Conservation (phyloP, 225 moss, liverwort and hornwort genomes). For the Anthoceros angustus region DNA sequence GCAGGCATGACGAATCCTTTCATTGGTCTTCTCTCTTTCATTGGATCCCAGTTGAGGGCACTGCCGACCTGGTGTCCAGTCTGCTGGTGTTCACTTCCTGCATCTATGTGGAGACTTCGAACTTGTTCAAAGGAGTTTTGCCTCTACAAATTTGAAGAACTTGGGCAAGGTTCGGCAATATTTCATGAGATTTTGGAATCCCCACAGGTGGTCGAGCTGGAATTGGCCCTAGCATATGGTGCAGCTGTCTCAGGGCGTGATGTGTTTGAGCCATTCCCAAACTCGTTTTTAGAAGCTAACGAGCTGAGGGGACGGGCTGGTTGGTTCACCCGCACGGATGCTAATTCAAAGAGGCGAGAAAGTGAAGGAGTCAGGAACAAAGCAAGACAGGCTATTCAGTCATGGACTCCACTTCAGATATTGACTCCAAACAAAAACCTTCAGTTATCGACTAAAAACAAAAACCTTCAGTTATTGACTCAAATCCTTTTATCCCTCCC, state of each 20-base stretch:
- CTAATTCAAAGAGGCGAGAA: not conserved
- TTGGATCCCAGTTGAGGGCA: conserved; percentile 27
- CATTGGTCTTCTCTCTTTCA: conserved; percentile 37
- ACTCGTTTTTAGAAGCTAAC: conserved; percentile 19
- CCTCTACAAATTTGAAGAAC: conserved; percentile 61
- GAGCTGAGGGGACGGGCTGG: conserved; percentile 47
- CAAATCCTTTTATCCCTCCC: conserved; percentile 18
- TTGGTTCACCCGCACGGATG: conserved; percentile 27
- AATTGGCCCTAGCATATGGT: conserved; percentile 36
- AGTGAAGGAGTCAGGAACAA: not conserved
- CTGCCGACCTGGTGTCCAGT: conserved; percentile 55
- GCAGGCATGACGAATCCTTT: conserved; percentile 28
- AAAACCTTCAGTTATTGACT: conserved; percentile 6
- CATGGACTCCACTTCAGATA: too few relatives aligned
- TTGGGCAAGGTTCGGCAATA: conserved; percentile 45
- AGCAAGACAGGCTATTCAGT: not conserved
- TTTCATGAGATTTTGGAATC: conserved; percentile 47
- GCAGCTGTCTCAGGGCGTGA: conserved; percentile 30
- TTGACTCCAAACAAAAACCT: too few relatives aligned
- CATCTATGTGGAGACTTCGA: conserved; percentile 39
- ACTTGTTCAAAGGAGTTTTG: conserved; percentile 49
- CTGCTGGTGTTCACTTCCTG: conserved; percentile 43
- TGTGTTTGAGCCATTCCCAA: conserved; percentile 71
- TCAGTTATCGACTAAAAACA: too few relatives aligned
- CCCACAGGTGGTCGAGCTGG: conserved; percentile 45